phyloP scores from a whole-genome alignment of 2,329 filamentous ascomycete species.

The Epichloe elymi region DNA sequence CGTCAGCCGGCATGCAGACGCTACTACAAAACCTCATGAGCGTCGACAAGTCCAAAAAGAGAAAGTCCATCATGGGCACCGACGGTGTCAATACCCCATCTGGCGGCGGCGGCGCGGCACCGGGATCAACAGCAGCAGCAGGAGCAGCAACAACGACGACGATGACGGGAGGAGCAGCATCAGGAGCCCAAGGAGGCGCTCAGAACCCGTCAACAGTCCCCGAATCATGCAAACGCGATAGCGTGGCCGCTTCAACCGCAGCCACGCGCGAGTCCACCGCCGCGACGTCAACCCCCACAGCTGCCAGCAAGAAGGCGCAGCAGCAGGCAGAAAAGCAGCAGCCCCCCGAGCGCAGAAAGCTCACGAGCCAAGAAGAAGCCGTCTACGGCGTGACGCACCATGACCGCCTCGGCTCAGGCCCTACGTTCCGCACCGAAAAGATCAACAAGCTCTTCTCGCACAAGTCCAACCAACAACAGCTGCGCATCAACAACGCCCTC shows the following conservation, averaged over 20 bases:
- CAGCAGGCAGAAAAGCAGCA: conserved; percentile 21
- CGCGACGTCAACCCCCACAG: conserved; percentile 21
- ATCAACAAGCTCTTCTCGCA: conserved; percentile 67
- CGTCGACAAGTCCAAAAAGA: conserved; percentile 86
- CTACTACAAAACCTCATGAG: conserved; percentile 72
- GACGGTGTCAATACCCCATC: conserved; percentile 36
- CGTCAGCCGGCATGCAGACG: conserved; percentile 64
- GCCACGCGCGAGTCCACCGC: conserved; percentile 20
- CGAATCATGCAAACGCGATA: conserved; percentile 34
- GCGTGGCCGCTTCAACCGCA: conserved; percentile 34
- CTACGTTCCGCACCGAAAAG: conserved; percentile 79
- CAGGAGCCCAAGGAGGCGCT: conserved; percentile 12
- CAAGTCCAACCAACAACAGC: conserved; percentile 63
- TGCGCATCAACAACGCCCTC: conserved; percentile 61
- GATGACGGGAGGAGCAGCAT: conserved; percentile 14
- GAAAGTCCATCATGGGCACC: conserved; percentile 53
- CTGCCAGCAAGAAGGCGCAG: conserved; percentile 35
- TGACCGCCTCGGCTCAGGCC: conserved; percentile 73
- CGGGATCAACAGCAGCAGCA: conserved; percentile 11
- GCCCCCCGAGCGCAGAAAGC: conserved; percentile 49
- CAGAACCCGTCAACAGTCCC: conserved; percentile 21
- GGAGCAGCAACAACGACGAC: conserved; percentile 12
- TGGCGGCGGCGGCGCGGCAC: not conserved
- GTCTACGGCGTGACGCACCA: conserved; percentile 76
- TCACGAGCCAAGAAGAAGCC: conserved; percentile 61